phyloP scores from a whole-genome alignment of 768 basidiomycete species.

The Boletales sp. region DNA sequence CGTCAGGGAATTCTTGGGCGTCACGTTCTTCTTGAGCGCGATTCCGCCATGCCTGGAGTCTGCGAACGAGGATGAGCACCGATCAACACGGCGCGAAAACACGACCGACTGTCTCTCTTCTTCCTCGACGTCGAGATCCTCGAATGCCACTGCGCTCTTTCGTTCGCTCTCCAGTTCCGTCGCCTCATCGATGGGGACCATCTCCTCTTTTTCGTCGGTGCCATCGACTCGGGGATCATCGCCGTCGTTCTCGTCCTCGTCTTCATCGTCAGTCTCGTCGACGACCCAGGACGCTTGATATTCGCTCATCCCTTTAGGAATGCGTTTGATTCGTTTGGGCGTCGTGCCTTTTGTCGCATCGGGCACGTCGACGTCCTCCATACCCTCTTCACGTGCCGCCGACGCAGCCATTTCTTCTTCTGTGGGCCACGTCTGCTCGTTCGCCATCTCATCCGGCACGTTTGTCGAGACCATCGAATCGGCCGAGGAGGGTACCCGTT shows the following conservation, averaged over 20 bases:
- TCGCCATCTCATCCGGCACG: constrained; percentile 82
- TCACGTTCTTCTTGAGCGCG: constrained; percentile 75
- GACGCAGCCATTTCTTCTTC: constrained; percentile 84
- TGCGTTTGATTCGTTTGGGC: constrained; percentile 71
- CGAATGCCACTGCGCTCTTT: constrained; percentile 53
- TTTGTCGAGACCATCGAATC: constrained; percentile 88
- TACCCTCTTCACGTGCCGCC: constrained; percentile 14
- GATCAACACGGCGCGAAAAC: not conserved
- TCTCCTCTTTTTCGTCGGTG: constrained; percentile 55
- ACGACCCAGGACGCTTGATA: constrained; percentile 98
- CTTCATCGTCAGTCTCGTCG: constrained; percentile 72
- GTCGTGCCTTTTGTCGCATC: constrained; percentile 72
- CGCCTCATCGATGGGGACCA: constrained; percentile 53
- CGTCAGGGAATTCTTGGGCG: constrained; percentile 90
- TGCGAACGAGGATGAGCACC: constrained; percentile 27
- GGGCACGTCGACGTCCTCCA: constrained; percentile 38
- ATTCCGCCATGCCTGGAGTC: constrained; percentile 65
- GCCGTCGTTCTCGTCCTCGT: constrained; percentile 41
- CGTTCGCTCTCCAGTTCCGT: constrained; percentile 54
- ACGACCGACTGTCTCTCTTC: constrained; percentile 77
- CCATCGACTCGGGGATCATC: constrained; percentile 39
- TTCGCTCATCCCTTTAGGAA: constrained; percentile 94
- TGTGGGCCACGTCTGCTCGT: constrained; percentile 98
- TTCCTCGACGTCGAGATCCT: constrained; percentile 80
- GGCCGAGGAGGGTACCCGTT: constrained; percentile 58